These are phyloP conservation scores for Diaporthe sp. DNA, from an alignment of 2,329 filamentous ascomycete genomes.

Conservation along the genomic window DNA sequence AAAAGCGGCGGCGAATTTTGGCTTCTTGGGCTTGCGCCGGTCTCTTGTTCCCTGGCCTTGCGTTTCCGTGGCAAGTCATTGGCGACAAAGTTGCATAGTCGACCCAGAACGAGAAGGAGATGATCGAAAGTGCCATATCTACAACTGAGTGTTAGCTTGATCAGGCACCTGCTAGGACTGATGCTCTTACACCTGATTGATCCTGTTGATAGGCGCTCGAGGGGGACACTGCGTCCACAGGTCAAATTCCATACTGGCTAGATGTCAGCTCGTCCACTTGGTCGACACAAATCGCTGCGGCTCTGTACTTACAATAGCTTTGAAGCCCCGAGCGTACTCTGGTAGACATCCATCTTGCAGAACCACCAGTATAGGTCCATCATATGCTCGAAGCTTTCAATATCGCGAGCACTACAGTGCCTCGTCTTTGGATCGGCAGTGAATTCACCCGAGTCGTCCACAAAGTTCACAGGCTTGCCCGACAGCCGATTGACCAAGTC, in stretches of 20 bases:
- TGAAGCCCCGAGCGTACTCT: conserved; percentile 90
- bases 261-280: conserved; percentile 45
- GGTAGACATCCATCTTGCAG: conserved; percentile 92
- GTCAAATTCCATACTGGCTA: conserved; percentile 79
- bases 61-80: conserved; percentile 85
- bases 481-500: conserved; percentile 58
- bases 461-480: conserved; percentile 52
- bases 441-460: conserved; percentile 41
- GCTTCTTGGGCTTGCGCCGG: conserved; percentile 58
- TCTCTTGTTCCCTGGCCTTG: conserved; percentile 72
- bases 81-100: conserved; percentile 83
- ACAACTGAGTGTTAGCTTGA: conserved; percentile 45
- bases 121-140: conserved; percentile 94
- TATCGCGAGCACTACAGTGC: conserved; percentile 69
- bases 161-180: no score
- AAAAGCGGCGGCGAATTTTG: conserved; percentile 61
- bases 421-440: conserved; percentile 36
- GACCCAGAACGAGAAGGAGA: conserved; percentile 83
- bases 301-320: conserved; percentile 79
- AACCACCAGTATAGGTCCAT: conserved; percentile 97
- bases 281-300: background rate
- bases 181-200: conserved; percentile 76
- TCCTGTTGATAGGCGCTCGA: conserved; percentile 81
- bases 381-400: conserved; percentile 84
- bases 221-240: conserved; percentile 91